These are phyloP conservation scores for Pythium rhizo-oryzae DNA, from an alignment of 352 stramenopile species.

Conservation along the genomic window DNA sequence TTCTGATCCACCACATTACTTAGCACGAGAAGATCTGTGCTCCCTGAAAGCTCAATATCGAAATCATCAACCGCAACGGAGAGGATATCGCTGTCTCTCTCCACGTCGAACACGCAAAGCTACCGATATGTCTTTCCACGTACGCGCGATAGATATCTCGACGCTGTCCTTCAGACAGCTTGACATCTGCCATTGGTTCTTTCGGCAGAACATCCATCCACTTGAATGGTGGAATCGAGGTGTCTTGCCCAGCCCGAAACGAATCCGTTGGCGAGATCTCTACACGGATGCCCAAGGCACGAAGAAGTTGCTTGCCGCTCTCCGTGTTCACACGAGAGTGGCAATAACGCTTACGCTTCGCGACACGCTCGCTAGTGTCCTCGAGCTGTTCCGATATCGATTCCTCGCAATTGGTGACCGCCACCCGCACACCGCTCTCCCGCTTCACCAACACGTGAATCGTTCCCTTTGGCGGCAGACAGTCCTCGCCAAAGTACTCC, in stretches of 20 bases:
- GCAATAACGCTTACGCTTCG: conserved; percentile 33
- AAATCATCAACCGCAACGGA: conserved; percentile 32
- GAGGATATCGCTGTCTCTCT: conserved; percentile 37
- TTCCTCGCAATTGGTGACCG: background rate
- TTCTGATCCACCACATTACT: conserved; percentile 29
- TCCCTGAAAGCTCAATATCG: conserved; percentile 40
- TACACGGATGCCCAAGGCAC: conserved; percentile 33
- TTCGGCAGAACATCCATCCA: conserved; percentile 28
- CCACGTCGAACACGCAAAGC: conserved; percentile 43
- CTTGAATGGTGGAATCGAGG: conserved; percentile 20
- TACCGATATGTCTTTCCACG: conserved; percentile 41
- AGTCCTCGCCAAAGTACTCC: background rate
- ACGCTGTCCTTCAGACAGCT: conserved; percentile 40
- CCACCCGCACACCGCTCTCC: background rate
- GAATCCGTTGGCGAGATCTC: conserved; percentile 2
- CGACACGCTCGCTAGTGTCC: background rate
- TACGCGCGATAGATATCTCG: conserved; percentile 32
- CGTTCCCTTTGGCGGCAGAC: background rate
- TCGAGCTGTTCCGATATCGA: background rate
- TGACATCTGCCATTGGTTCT: conserved; percentile 9
- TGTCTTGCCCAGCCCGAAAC: conserved; percentile 11
- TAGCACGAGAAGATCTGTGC: conserved; percentile 47
- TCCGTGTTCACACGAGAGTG: conserved; percentile 32
- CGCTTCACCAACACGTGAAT: conserved; percentile 12
- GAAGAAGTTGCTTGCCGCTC: conserved; percentile 30